Conservation (phyloP, 331 rosid species). For the Prunus yedoensis region DNA sequence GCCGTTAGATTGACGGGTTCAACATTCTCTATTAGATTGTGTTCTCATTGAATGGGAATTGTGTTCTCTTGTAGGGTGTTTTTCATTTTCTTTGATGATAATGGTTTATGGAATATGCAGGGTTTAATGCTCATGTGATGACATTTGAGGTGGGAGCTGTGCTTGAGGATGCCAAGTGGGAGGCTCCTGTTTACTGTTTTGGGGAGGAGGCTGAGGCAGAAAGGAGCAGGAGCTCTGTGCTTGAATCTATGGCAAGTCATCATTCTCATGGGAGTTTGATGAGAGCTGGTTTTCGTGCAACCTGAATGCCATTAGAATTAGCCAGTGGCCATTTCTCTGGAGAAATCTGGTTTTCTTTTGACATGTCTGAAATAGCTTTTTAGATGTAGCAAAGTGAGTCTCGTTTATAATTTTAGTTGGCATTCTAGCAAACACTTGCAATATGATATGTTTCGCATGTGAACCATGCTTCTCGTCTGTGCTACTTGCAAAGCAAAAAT, state of each 20-base stretch:
- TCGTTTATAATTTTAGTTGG: too few relatives aligned
- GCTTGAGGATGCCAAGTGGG: conserved; percentile 67
- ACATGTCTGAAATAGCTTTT: background rate
- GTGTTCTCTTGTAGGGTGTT: background rate
- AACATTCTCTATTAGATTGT: background rate
- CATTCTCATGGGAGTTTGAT: background rate
- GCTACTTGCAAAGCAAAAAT: too few relatives aligned
- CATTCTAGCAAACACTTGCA: too few relatives aligned
- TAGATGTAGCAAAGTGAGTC: background rate
- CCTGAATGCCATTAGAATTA: too few relatives aligned
- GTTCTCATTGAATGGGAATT: background rate
- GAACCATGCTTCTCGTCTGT: too few relatives aligned
- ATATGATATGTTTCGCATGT: too few relatives aligned
- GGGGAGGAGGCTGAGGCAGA: conserved; percentile 11
- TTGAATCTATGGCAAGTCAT: background rate
- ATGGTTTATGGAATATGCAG: conserved; percentile 29
- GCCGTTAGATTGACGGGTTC: background rate
- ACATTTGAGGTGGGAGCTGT: conserved; percentile 79
- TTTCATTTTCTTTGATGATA: background rate
- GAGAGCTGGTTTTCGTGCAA: background rate
- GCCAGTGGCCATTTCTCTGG: background rate
- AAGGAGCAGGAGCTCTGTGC: background rate
- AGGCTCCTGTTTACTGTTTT: conserved; percentile 73
- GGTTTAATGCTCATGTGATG: conserved; percentile 65
- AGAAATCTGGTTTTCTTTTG: too few relatives aligned